Evolutionary conservation across 305 asterid species (phyloP), one percentile per base, ranked within the genome.

Genomic region (Plantago coronopus): DNA sequence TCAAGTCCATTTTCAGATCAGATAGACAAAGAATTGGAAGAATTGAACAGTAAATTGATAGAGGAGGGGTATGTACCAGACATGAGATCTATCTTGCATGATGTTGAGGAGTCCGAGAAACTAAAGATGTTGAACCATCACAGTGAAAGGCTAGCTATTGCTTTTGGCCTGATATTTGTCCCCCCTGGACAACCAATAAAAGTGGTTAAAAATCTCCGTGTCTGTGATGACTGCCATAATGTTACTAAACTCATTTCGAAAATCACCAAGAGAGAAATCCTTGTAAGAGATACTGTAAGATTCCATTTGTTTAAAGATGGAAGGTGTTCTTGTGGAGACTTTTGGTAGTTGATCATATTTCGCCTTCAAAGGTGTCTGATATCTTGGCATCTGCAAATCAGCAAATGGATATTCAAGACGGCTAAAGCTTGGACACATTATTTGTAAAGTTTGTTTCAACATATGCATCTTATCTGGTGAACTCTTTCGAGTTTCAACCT

Each of bases 141-240:
- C 18, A 89, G 96, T 8, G 95, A 93, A 69, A 82, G 79, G 73
- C 97, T 93, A 55, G 99, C 99, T 53, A 93, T 89, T 81, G 95
- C 94, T 6, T 93, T 89, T 67, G 97, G 95, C 47, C 84, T 93
- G 87, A 71, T 85, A 47, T 83, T 85, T 61, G 57, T 82, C 51
- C 88, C 96, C 42, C 76, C 65, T 42, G 87, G 73, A 29, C 53
- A 79, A 46, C 89, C 79, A 17, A 79, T 93, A 61, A 81, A 83
- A 76, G 99, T 85, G 69, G 91, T 87, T 38, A 93, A 89, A 68
- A 93, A 93, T 71, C 95, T 93, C 18, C 84, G 96, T 1, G 95
- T 82, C 22, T 87, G 99, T 63, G 80, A 76, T 63, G 97, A 93
- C 53, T 93, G 95, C 75, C 99, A 87, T 59, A 83, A 68, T 61